These are phyloP conservation scores for Olyra latifolia DNA, from an alignment of 176 grass and related monocot genomes.

Conservation along the genomic window DNA sequence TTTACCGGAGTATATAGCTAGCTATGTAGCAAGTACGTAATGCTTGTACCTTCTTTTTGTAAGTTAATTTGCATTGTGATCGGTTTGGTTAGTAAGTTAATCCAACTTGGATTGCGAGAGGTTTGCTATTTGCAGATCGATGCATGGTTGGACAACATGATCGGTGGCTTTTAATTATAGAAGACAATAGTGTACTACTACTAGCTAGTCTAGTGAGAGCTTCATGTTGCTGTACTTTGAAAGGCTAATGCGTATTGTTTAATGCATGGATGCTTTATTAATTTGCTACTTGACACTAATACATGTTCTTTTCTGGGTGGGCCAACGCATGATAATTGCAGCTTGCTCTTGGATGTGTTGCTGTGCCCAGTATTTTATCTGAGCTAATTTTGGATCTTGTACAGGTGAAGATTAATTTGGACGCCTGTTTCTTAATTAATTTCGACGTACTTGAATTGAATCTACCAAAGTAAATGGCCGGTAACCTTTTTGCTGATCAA, in stretches of 20 bases:
- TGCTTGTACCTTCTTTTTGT: not conserved
- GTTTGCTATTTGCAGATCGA: not conserved
- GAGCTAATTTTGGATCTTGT: conserved; percentile 14
- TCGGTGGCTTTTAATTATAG: conserved; percentile 13
- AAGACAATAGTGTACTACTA: conserved; percentile 8
- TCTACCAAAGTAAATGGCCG: not conserved
- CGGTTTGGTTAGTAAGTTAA: conserved; percentile 16
- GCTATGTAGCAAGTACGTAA: not conserved
- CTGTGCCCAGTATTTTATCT: conserved; percentile 10
- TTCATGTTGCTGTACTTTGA: conserved; percentile 40
- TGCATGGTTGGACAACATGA: conserved; percentile 14
- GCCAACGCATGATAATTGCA: conserved; percentile 29
- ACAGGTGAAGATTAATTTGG: not conserved
- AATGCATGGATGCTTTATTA: conserved; percentile 45
- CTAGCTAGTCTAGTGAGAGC: not conserved
- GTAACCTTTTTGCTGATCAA: not conserved
- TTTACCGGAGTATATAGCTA: not conserved
- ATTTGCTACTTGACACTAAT: conserved; percentile 22
- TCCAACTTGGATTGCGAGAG: conserved; percentile 32
- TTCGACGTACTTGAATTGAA: not conserved
- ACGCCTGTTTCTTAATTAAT: not conserved
- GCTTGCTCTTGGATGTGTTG: conserved; percentile 15
- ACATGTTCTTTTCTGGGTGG: conserved; percentile 32
- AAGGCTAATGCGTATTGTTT: conserved; percentile 32
- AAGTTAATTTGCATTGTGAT: conserved; percentile 32